phyloP scores from a whole-genome alignment of 371 early-diverging fungal genomes.

The Massospora cicadina region DNA sequence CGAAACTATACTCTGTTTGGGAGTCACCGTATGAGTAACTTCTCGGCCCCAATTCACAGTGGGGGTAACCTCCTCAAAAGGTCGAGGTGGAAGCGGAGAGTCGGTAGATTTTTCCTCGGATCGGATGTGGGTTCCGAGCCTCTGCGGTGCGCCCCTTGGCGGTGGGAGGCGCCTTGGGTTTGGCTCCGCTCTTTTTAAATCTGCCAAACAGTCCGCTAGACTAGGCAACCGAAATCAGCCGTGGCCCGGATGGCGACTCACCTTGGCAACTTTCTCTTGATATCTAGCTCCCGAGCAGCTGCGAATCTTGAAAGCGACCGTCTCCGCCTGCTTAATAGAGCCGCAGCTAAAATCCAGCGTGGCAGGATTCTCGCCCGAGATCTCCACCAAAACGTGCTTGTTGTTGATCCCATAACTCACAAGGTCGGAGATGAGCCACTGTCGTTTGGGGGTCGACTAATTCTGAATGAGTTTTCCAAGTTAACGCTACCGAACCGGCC shows the following conservation, averaged over 20 bases:
- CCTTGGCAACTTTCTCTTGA: not conserved
- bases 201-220: not conserved
- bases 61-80: constrained; percentile 11
- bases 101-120: constrained; percentile 1
- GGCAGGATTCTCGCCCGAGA: not conserved
- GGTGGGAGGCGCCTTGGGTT: not conserved
- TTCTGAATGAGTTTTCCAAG: not conserved
- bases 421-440: constrained; percentile 2
- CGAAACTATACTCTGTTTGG: constrained; percentile 2
- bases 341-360: constrained; percentile 6
- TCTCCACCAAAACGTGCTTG: constrained; percentile 2
- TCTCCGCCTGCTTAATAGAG: constrained; percentile 6
- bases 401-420: not conserved
- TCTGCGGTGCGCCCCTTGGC: not conserved
- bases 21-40: constrained; percentile 18
- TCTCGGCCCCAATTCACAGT: constrained; percentile 15
- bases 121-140: not conserved
- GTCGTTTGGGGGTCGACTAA: not conserved
- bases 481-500: constrained; percentile 10
- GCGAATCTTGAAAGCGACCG: constrained; percentile 4
- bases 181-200: not conserved
- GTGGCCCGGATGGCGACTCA: not conserved
- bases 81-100: constrained; percentile 14
- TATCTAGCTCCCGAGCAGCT: not conserved
- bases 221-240: not conserved